phyloP scores from a whole-genome alignment of 2,329 filamentous ascomycete genomes.

The Fusarium siculi region DNA sequence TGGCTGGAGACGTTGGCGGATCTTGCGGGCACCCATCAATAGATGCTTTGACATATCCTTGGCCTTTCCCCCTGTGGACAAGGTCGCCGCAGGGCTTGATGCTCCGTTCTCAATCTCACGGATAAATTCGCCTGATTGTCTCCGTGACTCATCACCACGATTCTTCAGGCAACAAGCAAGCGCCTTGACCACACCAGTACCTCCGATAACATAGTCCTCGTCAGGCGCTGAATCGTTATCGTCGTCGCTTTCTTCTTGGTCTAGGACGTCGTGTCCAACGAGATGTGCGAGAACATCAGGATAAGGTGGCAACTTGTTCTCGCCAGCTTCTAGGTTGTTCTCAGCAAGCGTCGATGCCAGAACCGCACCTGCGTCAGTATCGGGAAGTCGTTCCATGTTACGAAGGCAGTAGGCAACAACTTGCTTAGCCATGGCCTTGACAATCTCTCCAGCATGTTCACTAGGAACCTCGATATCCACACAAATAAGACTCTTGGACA shows the following conservation, averaged over 20 bases:
- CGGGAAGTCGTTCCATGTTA: constrained; percentile 85
- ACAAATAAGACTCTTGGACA: constrained; percentile 85
- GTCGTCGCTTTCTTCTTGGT: constrained; percentile 63
- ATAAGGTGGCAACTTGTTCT: constrained; percentile 55
- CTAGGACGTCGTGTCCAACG: constrained; percentile 73
- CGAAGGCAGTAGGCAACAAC: constrained; percentile 93
- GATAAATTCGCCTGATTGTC: constrained; percentile 63
- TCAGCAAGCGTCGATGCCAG: constrained; percentile 57
- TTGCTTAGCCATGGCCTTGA: constrained; percentile 91
- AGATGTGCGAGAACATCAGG: constrained; percentile 89
- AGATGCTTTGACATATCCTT: constrained; percentile 95
- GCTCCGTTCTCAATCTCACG: constrained; percentile 63
- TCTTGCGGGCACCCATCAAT: constrained; percentile 87
- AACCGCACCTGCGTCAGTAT: constrained; percentile 67
- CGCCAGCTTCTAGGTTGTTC: constrained; percentile 45
- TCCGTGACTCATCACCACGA: constrained; percentile 69
- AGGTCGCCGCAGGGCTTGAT: constrained; percentile 54
- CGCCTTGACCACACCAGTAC: constrained; percentile 94
- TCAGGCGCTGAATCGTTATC: constrained; percentile 79
- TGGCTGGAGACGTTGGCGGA: constrained; percentile 83
- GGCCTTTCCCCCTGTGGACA: constrained; percentile 68
- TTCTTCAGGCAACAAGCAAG: constrained; percentile 91
- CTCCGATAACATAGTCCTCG: constrained; percentile 95
- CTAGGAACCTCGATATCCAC: constrained; percentile 92
- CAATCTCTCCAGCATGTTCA: constrained; percentile 84